Evolutionary conservation across 23 red algal genomes (phyloP), one percentile per base, ranked within the genome.

Genomic region (Gracilariopsis chorda): DNA sequence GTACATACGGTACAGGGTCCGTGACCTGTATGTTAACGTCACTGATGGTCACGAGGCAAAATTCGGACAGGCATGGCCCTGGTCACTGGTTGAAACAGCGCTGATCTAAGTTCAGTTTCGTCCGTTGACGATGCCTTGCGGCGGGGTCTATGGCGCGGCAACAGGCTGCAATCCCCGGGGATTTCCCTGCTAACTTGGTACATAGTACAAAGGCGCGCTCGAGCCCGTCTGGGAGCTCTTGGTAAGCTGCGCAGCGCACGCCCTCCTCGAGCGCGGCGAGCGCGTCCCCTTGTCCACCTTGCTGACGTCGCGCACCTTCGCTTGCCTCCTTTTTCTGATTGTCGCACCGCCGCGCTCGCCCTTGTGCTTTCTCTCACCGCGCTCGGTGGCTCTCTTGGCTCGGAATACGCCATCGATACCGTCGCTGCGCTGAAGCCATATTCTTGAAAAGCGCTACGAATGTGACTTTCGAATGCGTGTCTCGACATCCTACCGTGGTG

Each of bases 391-490:
- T 58, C 53, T 19, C 6, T 58, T 25, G 53, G n/a, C n/a, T 58
- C 53, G 6, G 53, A 58, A 25, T 58, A 58, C 53, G 53, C 14
- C 53, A 25, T 58, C 53, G 11, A 29, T 62, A 30, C 57, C 57
- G 19, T 30, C 57, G 34, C 57, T 49, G 68, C 28, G 90, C 83
- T 30, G 77, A 82, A 3, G 76, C 76, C n/a, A 45, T 93, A 1
- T 61, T 37, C 4, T 23, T 32, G 11, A 42, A 51, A 35, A 84
- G 24, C 42, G 24, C 74, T 14, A 65, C 79, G 21, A 74, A 74
- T 46, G 68, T 74, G 10, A 74, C 68, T 1, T 74, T 74, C 68
- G 68, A 74, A 74, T 74, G 68, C 68, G 68, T 74, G 39, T 43
- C 68, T 46, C 68, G 5, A 1, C 68, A 28, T 28, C 57, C 57